Evolutionary conservation across 2,329 filamentous ascomycete genomes (phyloP).

Genomic region (Arthroderma sp.): DNA sequence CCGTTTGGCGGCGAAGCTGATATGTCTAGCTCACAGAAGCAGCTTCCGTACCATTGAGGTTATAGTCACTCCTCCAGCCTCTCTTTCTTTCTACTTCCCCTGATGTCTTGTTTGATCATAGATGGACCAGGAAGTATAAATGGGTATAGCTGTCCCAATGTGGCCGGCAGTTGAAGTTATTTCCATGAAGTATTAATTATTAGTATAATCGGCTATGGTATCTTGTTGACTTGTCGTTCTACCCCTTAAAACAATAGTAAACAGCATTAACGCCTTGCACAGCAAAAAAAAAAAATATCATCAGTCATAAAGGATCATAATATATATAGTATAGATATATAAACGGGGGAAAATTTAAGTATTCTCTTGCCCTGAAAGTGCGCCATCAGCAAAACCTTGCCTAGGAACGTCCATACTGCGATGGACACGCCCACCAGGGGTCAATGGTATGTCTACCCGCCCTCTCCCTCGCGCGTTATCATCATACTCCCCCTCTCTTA

Average conservation of each 20-base stretch:
- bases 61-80: no score
- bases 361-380: neutral
- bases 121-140: no score
- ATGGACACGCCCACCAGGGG: slow-evolving; percentile 50
- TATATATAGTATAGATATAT: neutral
- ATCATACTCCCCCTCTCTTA: slow-evolving; percentile 36
- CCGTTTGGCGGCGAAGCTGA: no score
- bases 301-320: neutral
- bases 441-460: slow-evolving; percentile 48
- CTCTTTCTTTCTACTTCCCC: no score
- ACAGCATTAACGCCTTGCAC: neutral
- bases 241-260: neutral
- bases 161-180: no score
- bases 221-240: neutral
- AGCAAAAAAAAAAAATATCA: neutral
- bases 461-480: slow-evolving; percentile 31
- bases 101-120: no score
- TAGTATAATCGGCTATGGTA: neutral
- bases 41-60: no score
- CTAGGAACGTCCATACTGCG: slow-evolving; percentile 53
- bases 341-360: neutral
- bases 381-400: slow-evolving; percentile 35
- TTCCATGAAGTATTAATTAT: neutral
- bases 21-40: no score
- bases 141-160: no score